These are phyloP conservation scores for Pseudisothecium myosuroides DNA, from an alignment of 225 moss, liverwort and hornwort species.

Conservation along the genomic window DNA sequence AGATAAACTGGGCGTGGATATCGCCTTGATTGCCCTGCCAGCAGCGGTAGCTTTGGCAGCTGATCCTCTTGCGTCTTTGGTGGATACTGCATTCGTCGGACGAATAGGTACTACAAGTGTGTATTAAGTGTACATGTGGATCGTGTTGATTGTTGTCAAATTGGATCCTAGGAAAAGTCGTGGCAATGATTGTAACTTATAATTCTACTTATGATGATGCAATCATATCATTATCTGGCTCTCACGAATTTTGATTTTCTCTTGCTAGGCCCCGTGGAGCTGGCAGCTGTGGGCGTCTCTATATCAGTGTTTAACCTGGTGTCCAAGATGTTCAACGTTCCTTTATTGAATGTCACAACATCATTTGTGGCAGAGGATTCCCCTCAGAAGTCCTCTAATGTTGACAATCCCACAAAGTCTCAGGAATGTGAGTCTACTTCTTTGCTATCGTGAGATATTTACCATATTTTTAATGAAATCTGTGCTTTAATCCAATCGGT, in stretches of 20 bases:
- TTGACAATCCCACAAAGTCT: background rate
- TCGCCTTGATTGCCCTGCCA: conserved; percentile 27
- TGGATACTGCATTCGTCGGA: conserved; percentile 50
- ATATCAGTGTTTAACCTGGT: conserved; percentile 52
- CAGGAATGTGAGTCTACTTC: background rate
- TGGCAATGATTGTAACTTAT: background rate
- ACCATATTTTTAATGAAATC: background rate
- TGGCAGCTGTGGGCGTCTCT: conserved; percentile 59
- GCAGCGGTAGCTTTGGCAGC: conserved; percentile 40
- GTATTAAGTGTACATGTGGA: background rate
- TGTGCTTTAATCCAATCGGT: background rate
- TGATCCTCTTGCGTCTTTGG: conserved; percentile 53
- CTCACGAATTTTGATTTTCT: background rate
- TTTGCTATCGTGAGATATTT: background rate
- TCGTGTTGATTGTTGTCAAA: background rate
- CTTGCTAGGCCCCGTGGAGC: conserved; percentile 42
- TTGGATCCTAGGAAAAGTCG: background rate
- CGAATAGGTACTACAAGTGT: conserved; percentile 29
- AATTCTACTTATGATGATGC: background rate
- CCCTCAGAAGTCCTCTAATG: background rate
- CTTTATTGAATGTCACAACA: conserved; percentile 55
- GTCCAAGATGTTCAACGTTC: conserved; percentile 48
- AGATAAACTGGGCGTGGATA: conserved; percentile 46
- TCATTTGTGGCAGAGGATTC: conserved; percentile 49
- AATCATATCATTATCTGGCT: background rate